Evolutionary conservation across 2,329 filamentous ascomycete species (phyloP).

Genomic region (Coniochaeta sp.): DNA sequence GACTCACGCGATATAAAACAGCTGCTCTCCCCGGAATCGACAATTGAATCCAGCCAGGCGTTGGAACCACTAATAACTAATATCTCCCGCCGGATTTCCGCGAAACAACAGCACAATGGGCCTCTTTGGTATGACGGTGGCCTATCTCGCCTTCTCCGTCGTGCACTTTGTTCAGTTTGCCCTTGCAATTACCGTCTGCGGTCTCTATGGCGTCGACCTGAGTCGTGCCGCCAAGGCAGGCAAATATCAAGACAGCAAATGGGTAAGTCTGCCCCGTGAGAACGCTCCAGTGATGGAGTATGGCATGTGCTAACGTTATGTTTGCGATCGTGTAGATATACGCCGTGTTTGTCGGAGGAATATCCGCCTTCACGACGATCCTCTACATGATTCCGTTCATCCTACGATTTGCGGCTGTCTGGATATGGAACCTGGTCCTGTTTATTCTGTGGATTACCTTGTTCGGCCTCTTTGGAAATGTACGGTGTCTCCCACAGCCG

Average conservation of each 20-base stretch:
- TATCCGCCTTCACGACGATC: conserved; percentile 57
- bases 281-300: neutral
- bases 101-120: conserved; percentile 29
- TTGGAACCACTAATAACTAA: neutral
- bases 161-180: conserved; percentile 73
- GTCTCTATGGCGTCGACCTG: conserved; percentile 69
- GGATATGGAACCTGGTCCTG: conserved; percentile 64
- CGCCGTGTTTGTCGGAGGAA: conserved; percentile 60
- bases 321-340: conserved; percentile 46
- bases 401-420: conserved; percentile 43
- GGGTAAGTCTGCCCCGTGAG: conserved; percentile 41
- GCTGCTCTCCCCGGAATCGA: neutral
- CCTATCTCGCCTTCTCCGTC: conserved; percentile 48
- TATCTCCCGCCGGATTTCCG: neutral
- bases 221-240: conserved; percentile 40
- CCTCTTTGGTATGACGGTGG: conserved; percentile 32
- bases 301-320: neutral
- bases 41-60: neutral
- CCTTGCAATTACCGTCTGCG: conserved; percentile 68
- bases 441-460: conserved; percentile 74
- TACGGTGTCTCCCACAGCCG: conserved; percentile 15
- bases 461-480: conserved; percentile 76
- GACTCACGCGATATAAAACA: neutral
- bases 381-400: conserved; percentile 61
- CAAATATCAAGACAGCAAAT: conserved; percentile 56